Evolutionary conservation across 129 eudicot genomes (phyloP), one percentile per base, ranked within the genome.

Genomic region (Oenanthe sinensis): DNA sequence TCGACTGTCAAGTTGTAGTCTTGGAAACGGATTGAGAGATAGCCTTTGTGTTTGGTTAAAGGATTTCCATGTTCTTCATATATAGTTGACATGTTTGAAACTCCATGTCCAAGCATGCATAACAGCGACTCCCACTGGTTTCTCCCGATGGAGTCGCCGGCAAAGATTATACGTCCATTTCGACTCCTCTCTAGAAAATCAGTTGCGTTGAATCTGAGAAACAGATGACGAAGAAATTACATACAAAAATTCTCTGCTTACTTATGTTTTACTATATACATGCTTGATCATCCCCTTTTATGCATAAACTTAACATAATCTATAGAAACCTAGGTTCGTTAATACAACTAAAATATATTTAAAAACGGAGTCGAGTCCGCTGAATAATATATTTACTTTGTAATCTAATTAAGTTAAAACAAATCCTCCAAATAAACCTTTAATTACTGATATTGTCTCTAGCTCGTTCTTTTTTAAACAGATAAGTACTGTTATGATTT

Each of bases 91-190:
- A 30, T 77, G 83, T 94, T 88, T 37, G 96, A 78, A 63, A 95
- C 92, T 71, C 94, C 99, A 77, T 83, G 84, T 17, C 92, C 75
- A 20, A 95, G 86, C 96, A 95, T 90, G 87, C 99, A 95, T 40
- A 92, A 71, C 37, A 95, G 73, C 19, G 99, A 92, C 69, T 95
- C 99, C 97, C 99, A 95, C 50, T 95, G 99, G 87, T 95, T 95
- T 85, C 99, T 88, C 70, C 93, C 97, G 4, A 95, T 90, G 37
- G 99, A 95, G 79, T 95, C 99, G 4, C 97, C 99, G 0, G 94
- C 94, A 45, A 95, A 92, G 17, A 91, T 92, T 42, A 95, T 88
- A 14, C 95, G 86, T 22, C 92, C 85, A 49, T 92, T 91, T 43
- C 89, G 75, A 83, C 87, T 82, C 55, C 97, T 85, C 75, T 91